Conservation (phyloP, 192 early-diverging fungal species). For the Coemansia sp. region DNA sequence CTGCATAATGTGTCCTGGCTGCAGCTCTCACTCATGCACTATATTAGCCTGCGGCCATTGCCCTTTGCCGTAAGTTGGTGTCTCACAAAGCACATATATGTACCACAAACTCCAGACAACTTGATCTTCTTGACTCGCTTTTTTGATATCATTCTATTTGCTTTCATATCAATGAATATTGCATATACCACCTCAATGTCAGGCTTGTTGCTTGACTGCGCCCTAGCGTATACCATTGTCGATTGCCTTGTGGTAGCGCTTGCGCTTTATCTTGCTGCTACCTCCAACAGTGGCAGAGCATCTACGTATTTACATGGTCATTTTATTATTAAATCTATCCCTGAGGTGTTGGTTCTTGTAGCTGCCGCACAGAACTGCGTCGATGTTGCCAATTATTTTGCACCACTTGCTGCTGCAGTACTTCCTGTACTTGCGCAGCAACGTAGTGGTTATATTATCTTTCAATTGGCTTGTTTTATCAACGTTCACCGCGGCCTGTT, state of each 20-base stretch:
- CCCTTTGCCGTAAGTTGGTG: not conserved
- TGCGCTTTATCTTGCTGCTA: not conserved
- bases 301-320: not conserved
- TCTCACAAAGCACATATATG: not conserved
- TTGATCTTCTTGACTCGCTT: not conserved
- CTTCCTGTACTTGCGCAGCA: slow-evolving; percentile 6
- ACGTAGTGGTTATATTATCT: not conserved
- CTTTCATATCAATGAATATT: not conserved
- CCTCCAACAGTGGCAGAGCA: not conserved
- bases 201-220: not conserved
- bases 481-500: slow-evolving; percentile 17
- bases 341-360: slow-evolving; percentile 7
- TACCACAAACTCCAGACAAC: not conserved
- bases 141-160: not conserved
- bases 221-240: not conserved
- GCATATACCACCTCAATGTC: not conserved
- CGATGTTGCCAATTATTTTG: slow-evolving; percentile 1
- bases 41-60: not conserved
- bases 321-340: not conserved
- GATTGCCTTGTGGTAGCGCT: not conserved
- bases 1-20: not conserved
- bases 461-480: slow-evolving; percentile 18
- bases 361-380: slow-evolving; percentile 1
- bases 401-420: slow-evolving; percentile 3
- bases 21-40: not conserved